Evolutionary conservation across 202 grass and related monocot species (phyloP).

Genomic region (Eragrostis tef): DNA sequence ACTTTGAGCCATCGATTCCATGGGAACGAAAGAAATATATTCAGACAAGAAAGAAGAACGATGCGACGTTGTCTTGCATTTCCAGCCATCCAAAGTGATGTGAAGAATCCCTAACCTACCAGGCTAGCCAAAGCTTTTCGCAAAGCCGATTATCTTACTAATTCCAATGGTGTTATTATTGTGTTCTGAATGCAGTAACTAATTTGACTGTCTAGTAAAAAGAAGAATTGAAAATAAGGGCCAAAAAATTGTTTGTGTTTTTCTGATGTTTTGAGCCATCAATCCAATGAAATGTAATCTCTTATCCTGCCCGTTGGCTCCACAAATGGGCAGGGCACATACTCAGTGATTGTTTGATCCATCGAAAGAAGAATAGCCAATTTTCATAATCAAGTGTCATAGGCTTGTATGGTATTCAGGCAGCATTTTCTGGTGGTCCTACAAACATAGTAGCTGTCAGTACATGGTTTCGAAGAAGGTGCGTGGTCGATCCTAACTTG

Average conservation of each 20-base stretch:
- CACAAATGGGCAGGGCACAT: neutral
- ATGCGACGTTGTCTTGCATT: neutral
- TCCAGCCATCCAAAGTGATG: conserved; percentile 38
- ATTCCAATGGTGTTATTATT: neutral
- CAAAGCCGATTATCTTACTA: neutral
- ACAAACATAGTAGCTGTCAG: too few relatives aligned
- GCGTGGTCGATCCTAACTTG: neutral
- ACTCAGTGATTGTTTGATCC: conserved; percentile 14
- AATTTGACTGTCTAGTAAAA: neutral
- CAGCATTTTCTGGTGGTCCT: neutral
- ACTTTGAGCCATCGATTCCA: neutral
- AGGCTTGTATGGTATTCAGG: neutral
- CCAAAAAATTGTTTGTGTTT: neutral
- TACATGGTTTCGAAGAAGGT: too few relatives aligned
- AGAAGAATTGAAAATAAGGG: neutral
- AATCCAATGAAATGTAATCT: neutral
- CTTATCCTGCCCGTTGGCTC: conserved; percentile 7
- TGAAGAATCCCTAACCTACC: conserved; percentile 30
- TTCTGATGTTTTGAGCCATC: neutral
- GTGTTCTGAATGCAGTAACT: neutral
- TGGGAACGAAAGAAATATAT: neutral
- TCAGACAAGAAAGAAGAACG: neutral
- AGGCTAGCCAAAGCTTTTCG: conserved; percentile 22
- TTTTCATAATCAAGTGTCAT: neutral
- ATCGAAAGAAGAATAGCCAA: conserved; percentile 20